Base-by-base conservation (phyloP, 345 rosid species). In the Brassica rapa region DNA sequence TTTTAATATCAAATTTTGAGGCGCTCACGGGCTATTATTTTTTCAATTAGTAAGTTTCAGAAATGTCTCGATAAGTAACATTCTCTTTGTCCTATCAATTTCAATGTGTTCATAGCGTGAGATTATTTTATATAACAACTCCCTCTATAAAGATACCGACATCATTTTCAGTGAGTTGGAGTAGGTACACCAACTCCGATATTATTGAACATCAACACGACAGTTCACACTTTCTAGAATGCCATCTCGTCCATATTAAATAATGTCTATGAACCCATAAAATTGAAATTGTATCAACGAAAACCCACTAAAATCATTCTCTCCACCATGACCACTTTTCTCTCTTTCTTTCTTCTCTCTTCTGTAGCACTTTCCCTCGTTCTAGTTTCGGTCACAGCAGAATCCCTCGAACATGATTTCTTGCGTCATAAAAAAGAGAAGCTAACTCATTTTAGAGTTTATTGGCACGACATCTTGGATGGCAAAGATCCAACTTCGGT, bases 401-500 rank as follows among this genome's bases (percentile, higher is more conserved):
- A 77, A 71, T 68, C 71, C 68, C 8, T 84, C 55, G 80, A 84
- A 69, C 73, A 16, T 60, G 7, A 64, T 4, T 43, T 72, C n/a
- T 30, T 82, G 76, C 76, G 59, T 10, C 29, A 66, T 41, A 84
- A 77, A 71, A 88, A 81, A 60, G 86, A 88, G 81, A 91, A 88
- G 80, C 82, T 88, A 15, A 87, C 84, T 73, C 93, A 87, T 77
- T 87, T 90, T 39, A 73, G 65, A 21, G 53, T 88, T 3, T 90
- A 86, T 66, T 92, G 90, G 91, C 97, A 92, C 53, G 96, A 92
- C 82, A 78, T 84, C 32, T 0, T 64, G 11, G 80, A 70, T 23
- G 91, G 90, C 11, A 39, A 61, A 15, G 81, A 88, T 64, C 85
- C 89, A 1, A 83, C 84, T 24, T 83, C 89, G 11, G 75, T 88